phyloP scores from a whole-genome alignment of 768 basidiomycete genomes.

The Kwoniella botswanensis region DNA sequence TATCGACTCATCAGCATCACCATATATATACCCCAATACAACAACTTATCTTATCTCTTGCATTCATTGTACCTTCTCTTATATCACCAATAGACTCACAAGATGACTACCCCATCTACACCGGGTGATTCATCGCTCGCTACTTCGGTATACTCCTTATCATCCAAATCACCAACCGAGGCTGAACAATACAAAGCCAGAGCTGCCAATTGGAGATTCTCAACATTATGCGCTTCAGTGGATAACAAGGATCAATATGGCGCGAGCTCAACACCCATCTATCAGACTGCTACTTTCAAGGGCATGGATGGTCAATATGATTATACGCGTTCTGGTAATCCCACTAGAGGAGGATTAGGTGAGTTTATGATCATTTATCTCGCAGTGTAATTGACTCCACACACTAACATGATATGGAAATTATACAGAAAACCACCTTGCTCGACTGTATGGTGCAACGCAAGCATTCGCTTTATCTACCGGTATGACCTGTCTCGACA shows the following conservation, averaged over 20 bases:
- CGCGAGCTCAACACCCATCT: slow-evolving; percentile 92
- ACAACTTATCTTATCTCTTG: neutral
- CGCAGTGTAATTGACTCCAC: neutral
- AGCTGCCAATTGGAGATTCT: slow-evolving; percentile 53
- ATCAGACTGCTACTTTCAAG: slow-evolving; percentile 98
- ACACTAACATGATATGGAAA: neutral
- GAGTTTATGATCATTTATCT: slow-evolving; percentile 39
- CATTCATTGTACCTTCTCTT: neutral
- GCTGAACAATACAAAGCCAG: slow-evolving; percentile 37
- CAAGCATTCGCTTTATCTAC: slow-evolving; percentile 93
- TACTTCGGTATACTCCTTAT: slow-evolving; percentile 46
- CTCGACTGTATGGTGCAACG: slow-evolving; percentile 89
- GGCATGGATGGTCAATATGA: slow-evolving; percentile 83
- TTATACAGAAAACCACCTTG: slow-evolving; percentile 85
- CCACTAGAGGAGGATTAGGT: slow-evolving; percentile 94
- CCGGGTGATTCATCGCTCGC: slow-evolving; percentile 52
- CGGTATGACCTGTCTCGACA: slow-evolving; percentile 97
- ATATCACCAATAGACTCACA: neutral
- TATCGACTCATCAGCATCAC: slow-evolving; percentile 1
- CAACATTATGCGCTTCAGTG: slow-evolving; percentile 56
- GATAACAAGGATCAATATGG: slow-evolving; percentile 92
- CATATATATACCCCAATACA: neutral
- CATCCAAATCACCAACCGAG: slow-evolving; percentile 31
- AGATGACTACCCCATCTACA: slow-evolving; percentile 39
- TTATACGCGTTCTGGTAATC: slow-evolving; percentile 94